A percentile compares a stretch with the other conserved stretches of the same genome.
Conservation (phyloP, 192 early-diverging fungal genomes). For the Jimgerdemannia lactiflua region DNA sequence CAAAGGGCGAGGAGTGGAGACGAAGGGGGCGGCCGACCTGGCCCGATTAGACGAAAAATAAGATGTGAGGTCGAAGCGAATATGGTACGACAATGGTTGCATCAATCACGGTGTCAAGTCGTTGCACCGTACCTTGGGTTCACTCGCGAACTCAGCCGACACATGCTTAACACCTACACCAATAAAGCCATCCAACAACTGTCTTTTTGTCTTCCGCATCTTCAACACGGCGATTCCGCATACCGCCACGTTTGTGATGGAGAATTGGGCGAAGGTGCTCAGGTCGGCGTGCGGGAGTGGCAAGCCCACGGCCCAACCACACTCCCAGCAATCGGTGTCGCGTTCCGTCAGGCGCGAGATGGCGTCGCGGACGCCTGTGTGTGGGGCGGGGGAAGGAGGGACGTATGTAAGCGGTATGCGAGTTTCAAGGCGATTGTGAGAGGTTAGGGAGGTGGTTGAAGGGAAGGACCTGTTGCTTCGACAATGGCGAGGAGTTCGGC, state of each 20-base stretch:
- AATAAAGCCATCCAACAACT: neutral
- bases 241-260: neutral
- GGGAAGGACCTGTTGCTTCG: neutral
- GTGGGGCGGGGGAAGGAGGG: too few species aligned
- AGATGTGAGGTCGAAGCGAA: neutral
- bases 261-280: neutral
- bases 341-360: neutral
- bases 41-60: neutral
- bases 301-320: neutral
- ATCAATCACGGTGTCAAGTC: neutral
- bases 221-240: neutral
- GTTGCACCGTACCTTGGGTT: neutral
- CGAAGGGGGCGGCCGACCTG: slow-evolving; percentile 23
- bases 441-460: too few species aligned
- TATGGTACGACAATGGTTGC: too few species aligned
- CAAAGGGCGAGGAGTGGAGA: slow-evolving; percentile 33
- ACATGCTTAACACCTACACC: neutral
- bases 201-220: neutral
- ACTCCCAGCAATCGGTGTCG: neutral
- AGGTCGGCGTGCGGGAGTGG: neutral
- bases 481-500: neutral
- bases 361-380: neutral
- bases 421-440: too few species aligned
- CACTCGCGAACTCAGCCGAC: neutral
- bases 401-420: too few species aligned